Conservation (phyloP, 2,329 filamentous ascomycete species). For the Fusarium nurragi region DNA sequence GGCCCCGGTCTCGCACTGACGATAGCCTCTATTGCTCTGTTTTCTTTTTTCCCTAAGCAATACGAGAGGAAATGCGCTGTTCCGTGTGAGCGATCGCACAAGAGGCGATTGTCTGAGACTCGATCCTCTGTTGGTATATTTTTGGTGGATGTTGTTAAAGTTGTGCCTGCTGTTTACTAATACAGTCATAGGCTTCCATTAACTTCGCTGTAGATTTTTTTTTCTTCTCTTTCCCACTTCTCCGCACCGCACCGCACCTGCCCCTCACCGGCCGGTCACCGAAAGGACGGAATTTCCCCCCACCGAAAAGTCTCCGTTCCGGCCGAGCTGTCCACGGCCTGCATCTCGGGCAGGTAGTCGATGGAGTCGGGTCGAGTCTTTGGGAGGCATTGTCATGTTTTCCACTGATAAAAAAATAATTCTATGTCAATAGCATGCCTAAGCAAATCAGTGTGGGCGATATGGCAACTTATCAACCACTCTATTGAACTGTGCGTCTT, state of each 20-base stretch:
- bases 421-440: background rate
- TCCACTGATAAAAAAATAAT: no score
- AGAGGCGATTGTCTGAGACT: background rate
- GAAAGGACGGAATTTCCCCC: constrained; percentile 23
- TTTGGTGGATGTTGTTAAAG: constrained; percentile 28
- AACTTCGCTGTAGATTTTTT: constrained; percentile 26
- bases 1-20: constrained; percentile 19
- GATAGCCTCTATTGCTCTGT: background rate
- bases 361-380: no score
- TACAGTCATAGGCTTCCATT: constrained; percentile 28
- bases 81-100: background rate
- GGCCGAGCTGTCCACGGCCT: constrained; percentile 7
- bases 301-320: constrained; percentile 8
- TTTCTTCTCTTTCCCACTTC: constrained; percentile 17
- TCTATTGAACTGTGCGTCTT: background rate
- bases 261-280: constrained; percentile 31
- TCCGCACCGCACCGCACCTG: constrained; percentile 26
- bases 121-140: constrained; percentile 3
- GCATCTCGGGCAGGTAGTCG: background rate
- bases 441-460: background rate
- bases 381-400: background rate
- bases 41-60: background rate
- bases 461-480: no score
- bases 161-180: constrained; percentile 36
- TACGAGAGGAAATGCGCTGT: background rate